phyloP scores from a whole-genome alignment of 2,329 filamentous ascomycete species.

The Pseudonectria buxi region DNA sequence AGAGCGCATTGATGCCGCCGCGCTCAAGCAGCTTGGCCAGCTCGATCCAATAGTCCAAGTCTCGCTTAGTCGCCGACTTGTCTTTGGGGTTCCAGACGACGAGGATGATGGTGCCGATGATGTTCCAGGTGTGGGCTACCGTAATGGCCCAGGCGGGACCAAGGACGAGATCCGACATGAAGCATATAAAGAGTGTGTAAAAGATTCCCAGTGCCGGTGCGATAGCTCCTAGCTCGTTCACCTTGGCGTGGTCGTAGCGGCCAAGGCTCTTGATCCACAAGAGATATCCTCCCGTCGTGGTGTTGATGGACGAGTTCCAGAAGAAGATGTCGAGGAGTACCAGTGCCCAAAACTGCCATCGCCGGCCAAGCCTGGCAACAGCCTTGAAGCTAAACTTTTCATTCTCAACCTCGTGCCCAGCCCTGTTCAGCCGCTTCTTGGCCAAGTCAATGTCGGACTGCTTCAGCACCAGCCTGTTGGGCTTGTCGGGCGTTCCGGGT shows the following conservation, averaged over 20 bases:
- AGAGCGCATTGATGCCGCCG: conserved; percentile 57
- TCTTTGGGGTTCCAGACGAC: conserved; percentile 55
- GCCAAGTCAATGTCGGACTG: conserved; percentile 41
- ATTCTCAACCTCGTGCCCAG: conserved; percentile 31
- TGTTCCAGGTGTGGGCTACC: conserved; percentile 42
- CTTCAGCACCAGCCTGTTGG: conserved; percentile 40
- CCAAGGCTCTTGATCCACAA: conserved; percentile 52
- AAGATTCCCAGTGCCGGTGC: conserved; percentile 50
- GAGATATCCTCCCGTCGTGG: conserved; percentile 42
- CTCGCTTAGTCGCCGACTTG: conserved; percentile 53
- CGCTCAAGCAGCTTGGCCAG: conserved; percentile 55
- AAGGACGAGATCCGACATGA: conserved; percentile 46
- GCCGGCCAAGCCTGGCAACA: conserved; percentile 29
- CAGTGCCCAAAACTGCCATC: conserved; percentile 44
- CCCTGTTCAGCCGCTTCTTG: conserved; percentile 36
- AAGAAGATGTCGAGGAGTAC: conserved; percentile 47
- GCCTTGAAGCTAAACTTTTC: conserved; percentile 28
- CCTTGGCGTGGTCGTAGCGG: conserved; percentile 36
- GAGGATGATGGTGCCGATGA: conserved; percentile 46
- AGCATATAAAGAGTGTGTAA: conserved; percentile 47
- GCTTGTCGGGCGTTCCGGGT: conserved; percentile 39
- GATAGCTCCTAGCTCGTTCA: conserved; percentile 47
- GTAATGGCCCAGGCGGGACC: conserved; percentile 51
- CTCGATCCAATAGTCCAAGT: conserved; percentile 56
- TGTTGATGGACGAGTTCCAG: conserved; percentile 46